Percentiles rank a stretch among this genome's conserved stretches.
Evolutionary conservation across 1,284 basidiomycete genomes (phyloP).

Genomic region (Irpex lacteus): DNA sequence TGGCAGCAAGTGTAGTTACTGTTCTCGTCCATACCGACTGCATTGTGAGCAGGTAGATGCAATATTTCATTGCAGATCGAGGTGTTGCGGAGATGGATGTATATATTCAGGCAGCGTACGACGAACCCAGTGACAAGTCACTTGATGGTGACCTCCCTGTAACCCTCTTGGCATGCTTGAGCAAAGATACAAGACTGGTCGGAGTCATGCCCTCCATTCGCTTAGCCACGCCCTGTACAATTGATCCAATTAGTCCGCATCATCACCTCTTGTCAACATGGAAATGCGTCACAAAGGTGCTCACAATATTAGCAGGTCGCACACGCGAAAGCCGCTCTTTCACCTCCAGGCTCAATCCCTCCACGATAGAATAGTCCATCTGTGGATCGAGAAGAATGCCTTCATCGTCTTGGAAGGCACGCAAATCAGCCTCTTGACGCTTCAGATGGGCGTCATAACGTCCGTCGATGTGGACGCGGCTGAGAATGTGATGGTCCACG

Average conservation of each 20-base stretch:
- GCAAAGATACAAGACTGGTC: conserved; percentile 58
- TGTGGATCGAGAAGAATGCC: conserved; percentile 63
- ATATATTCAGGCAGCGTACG: not conserved
- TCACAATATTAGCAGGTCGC: conserved; percentile 69
- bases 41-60: too few relatives aligned
- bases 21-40: too few relatives aligned
- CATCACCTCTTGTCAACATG: not conserved
- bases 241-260: conserved; percentile 1
- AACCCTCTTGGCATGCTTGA: conserved; percentile 56
- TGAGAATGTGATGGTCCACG: conserved; percentile 51
- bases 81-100: not conserved
- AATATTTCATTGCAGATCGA: too few relatives aligned
- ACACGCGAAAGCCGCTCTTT: conserved; percentile 61
- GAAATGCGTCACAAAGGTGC: conserved; percentile 24
- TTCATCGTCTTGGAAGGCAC: conserved; percentile 77
- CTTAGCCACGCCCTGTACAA: conserved; percentile 71
- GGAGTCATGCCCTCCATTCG: conserved; percentile 89
- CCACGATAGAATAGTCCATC: conserved; percentile 66
- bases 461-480: conserved; percentile 75
- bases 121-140: not conserved
- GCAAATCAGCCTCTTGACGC: conserved; percentile 75
- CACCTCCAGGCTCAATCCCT: conserved; percentile 76
- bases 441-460: conserved; percentile 59
- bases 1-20: too few relatives aligned
- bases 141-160: not conserved